A percentile compares a stretch with the other conserved stretches of the same genome.
Conservation (phyloP, 2,329 filamentous ascomycete genomes). For the Diaporthe eres region DNA sequence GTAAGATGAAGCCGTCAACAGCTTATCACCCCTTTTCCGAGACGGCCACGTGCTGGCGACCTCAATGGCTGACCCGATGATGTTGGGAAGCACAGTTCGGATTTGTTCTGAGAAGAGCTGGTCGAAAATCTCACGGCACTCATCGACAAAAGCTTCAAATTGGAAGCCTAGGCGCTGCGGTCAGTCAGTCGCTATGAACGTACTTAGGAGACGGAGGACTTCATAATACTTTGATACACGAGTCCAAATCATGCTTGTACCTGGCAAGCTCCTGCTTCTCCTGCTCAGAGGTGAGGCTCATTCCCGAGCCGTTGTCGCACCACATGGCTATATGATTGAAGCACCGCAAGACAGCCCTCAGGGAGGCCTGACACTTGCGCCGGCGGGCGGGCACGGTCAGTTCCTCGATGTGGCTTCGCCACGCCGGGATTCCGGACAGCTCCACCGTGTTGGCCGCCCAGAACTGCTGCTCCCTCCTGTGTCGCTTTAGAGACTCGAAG, state of each 20-base stretch:
- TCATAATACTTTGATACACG: not conserved
- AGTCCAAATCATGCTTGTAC: not conserved
- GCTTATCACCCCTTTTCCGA: not conserved
- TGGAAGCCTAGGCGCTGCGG: not conserved
- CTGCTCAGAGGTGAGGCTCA: not conserved
- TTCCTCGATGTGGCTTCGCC: slow-evolving; percentile 14
- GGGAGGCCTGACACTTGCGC: not conserved
- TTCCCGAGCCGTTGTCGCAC: slow-evolving; percentile 4
- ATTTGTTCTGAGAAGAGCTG: not conserved
- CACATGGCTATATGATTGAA: not conserved
- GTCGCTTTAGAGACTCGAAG: not conserved
- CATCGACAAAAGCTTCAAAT: not conserved
- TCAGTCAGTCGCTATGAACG: not conserved
- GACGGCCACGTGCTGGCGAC: not conserved
- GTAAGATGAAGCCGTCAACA: not conserved
- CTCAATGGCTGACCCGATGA: not conserved
- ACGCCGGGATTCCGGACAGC: slow-evolving; percentile 9
- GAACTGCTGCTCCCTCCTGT: not conserved
- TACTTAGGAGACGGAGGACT: not conserved
- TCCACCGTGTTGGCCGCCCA: not conserved
- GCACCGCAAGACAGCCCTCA: not conserved
- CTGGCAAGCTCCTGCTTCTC: not conserved
- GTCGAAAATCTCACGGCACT: not conserved
- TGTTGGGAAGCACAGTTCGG: not conserved
- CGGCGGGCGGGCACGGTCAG: not conserved